Evolutionary conservation across 2,329 filamentous ascomycete genomes (phyloP).

Genomic region (Tetracladium maxilliforme): DNA sequence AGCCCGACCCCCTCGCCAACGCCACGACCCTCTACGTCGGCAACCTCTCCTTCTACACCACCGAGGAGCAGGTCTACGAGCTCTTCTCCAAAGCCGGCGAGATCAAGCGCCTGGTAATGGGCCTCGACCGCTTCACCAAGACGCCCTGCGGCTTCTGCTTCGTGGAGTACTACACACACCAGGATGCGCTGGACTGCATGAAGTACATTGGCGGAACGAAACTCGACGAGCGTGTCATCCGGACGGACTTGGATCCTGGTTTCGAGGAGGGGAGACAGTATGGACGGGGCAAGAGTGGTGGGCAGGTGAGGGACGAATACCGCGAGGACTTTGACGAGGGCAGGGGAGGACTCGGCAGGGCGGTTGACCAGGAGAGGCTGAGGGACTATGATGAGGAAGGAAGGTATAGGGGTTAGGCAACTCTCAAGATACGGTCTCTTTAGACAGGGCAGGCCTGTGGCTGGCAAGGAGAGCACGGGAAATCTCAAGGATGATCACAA

Average conservation of each 20-base stretch:
- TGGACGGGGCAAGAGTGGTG: conserved; percentile 86
- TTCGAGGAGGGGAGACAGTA: conserved; percentile 96
- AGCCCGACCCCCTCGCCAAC: conserved; percentile 60
- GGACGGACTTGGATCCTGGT: conserved; percentile 88
- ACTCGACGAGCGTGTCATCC: conserved; percentile 90
- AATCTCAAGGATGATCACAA: no score
- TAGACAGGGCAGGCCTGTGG: no score
- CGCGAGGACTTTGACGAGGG: conserved; percentile 94
- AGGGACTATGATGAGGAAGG: conserved; percentile 46
- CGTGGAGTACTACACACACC: conserved; percentile 96
- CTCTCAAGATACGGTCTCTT: no score
- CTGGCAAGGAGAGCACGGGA: no score
- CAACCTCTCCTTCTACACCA: conserved; percentile 97
- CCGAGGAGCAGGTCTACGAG: conserved; percentile 97
- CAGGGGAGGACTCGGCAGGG: conserved; percentile 74
- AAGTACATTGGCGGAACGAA: conserved; percentile 98
- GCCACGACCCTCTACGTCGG: conserved; percentile 95
- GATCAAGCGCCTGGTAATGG: conserved; percentile 97
- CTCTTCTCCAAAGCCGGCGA: conserved; percentile 93
- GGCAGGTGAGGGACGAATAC: conserved; percentile 95
- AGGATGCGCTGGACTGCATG: conserved; percentile 94
- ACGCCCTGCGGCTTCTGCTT: conserved; percentile 99
- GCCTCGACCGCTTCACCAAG: conserved; percentile 90
- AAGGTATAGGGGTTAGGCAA: no score
- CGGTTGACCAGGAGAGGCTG: conserved; percentile 48